A percentile compares a stretch with the other conserved stretches of the same genome.
phyloP scores from a whole-genome alignment of 371 early-diverging fungal species.

The Actinomortierella wolfii region DNA sequence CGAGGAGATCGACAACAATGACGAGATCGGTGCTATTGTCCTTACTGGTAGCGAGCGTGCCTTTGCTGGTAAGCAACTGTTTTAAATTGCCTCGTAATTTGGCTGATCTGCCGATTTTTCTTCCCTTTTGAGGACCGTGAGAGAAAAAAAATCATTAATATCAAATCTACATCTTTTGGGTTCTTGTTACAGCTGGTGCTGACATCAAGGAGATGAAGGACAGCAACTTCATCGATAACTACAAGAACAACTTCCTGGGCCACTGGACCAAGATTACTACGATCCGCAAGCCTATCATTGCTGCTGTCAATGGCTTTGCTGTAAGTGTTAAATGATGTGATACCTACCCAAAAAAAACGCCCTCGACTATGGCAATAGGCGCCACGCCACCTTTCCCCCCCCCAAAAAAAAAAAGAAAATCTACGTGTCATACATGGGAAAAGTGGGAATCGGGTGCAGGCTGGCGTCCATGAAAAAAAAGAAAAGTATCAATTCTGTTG shows the following conservation, averaged over 20 bases:
- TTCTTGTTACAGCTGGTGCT: slow-evolving; percentile 81
- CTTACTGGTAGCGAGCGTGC: slow-evolving; percentile 95
- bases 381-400: no score
- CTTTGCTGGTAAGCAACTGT: slow-evolving; percentile 79
- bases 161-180: background rate
- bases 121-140: background rate
- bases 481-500: background rate
- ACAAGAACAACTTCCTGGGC: slow-evolving; percentile 88
- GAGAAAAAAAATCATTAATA: background rate
- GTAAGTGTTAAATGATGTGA: slow-evolving; percentile 52
- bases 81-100: background rate
- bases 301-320: slow-evolving; percentile 97
- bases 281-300: slow-evolving; percentile 95
- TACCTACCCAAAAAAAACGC: background rate
- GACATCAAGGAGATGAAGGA: slow-evolving; percentile 99
- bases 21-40: slow-evolving; percentile 88
- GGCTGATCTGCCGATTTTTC: background rate
- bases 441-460: no score
- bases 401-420: no score
- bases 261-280: slow-evolving; percentile 92
- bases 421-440: no score
- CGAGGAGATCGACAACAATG: slow-evolving; percentile 76
- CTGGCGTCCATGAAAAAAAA: background rate
- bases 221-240: slow-evolving; percentile 83
- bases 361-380: slow-evolving; percentile 11